phyloP scores from a whole-genome alignment of 495 filamentous ascomycete genomes.

The Rhizodiscina lignyota region DNA sequence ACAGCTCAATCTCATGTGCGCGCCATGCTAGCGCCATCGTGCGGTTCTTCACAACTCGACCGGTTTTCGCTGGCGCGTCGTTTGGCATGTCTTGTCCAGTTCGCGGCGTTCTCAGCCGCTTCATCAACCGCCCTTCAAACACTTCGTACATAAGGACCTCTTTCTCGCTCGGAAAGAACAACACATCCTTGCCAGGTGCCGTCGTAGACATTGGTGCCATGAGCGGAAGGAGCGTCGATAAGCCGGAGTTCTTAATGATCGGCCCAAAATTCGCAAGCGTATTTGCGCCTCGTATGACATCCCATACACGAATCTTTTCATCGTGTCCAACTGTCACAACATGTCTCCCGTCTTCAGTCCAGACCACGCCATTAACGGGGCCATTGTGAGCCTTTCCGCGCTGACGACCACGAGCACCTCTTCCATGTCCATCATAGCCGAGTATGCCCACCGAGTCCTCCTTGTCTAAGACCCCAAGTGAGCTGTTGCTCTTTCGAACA shows the following conservation, averaged over 20 bases:
- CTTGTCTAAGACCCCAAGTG: constrained; percentile 61
- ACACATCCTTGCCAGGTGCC: constrained; percentile 35
- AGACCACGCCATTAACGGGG: constrained; percentile 65
- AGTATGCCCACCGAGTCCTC: constrained; percentile 55
- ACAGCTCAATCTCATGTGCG: constrained; percentile 32
- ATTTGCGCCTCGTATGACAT: constrained; percentile 61
- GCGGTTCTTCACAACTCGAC: constrained; percentile 28
- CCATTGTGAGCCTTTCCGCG: constrained; percentile 53
- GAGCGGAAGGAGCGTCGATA: constrained; percentile 45
- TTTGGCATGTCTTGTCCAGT: constrained; percentile 17
- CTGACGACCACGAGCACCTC: constrained; percentile 27
- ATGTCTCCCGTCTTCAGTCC: constrained; percentile 60
- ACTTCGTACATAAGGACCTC: constrained; percentile 66
- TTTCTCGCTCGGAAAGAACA: constrained; percentile 62
- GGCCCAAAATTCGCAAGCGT: constrained; percentile 72
- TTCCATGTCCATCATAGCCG: constrained; percentile 31
- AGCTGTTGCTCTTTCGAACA: constrained; percentile 51
- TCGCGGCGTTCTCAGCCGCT: constrained; percentile 47
- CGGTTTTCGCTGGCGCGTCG: constrained; percentile 18
- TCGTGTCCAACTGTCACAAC: constrained; percentile 72
- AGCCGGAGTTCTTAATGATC: constrained; percentile 49
- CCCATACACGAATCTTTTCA: constrained; percentile 68
- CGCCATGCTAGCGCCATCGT: constrained; percentile 60
- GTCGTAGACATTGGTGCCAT: constrained; percentile 37
- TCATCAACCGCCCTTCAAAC: constrained; percentile 54